These are phyloP conservation scores for Tephrocybe rancida DNA, from an alignment of 768 basidiomycete species.

Conservation along the genomic window DNA sequence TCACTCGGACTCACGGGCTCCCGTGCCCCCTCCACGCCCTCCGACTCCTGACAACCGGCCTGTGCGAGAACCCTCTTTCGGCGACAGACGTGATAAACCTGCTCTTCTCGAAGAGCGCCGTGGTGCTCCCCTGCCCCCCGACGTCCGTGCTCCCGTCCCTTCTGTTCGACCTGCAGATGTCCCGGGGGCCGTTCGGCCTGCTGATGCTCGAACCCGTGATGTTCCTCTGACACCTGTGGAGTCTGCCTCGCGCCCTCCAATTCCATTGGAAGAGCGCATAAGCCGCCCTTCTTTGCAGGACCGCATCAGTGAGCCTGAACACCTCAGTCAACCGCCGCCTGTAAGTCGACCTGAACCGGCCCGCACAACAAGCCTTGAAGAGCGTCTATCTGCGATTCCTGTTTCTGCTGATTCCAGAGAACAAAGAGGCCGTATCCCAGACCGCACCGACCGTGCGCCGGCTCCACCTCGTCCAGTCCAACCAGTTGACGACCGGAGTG, in stretches of 20 bases:
- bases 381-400: constrained; percentile 38
- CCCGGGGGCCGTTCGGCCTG: constrained; percentile 20
- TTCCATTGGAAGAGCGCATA: constrained; percentile 41
- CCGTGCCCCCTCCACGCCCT: constrained; percentile 23
- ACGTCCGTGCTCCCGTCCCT: constrained; percentile 14
- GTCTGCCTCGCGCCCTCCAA: constrained; percentile 19
- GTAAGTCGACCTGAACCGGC: constrained; percentile 14
- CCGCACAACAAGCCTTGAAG: constrained; percentile 40
- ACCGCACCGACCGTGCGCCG: constrained; percentile 16
- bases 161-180: constrained; percentile 20
- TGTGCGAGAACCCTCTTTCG: constrained; percentile 22
- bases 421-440: constrained; percentile 19
- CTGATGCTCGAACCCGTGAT: constrained; percentile 15
- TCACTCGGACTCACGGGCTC: constrained; percentile 26
- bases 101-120: constrained; percentile 31
- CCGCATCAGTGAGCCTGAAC: constrained; percentile 35
- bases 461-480: constrained; percentile 19
- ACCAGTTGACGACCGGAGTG: constrained; percentile 11
- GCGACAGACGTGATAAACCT: constrained; percentile 34
- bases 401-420: constrained; percentile 20
- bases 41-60: constrained; percentile 25
- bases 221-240: constrained; percentile 13
- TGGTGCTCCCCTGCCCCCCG: constrained; percentile 7
- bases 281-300: constrained; percentile 38
- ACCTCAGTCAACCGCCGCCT: constrained; percentile 8